These are phyloP conservation scores for Debaryomyces castellii DNA, from an alignment of 805 yeast genomes.

Conservation along the genomic window DNA sequence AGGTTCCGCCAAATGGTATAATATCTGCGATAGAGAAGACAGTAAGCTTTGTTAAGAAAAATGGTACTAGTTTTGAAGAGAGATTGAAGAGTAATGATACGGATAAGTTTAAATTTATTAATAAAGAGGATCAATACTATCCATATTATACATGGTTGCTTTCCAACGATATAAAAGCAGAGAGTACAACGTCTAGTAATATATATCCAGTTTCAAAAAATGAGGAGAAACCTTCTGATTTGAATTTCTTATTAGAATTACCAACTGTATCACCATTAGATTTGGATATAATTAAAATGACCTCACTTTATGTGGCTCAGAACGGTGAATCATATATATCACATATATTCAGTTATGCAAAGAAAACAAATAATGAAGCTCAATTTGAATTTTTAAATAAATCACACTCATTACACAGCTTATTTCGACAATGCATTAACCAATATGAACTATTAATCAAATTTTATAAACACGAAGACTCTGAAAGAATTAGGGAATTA, in stretches of 20 bases:
- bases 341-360: conserved; percentile 35
- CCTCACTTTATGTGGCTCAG: conserved; percentile 67
- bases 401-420: conserved; percentile 57
- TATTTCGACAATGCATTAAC: conserved; percentile 48
- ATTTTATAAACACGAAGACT: conserved; percentile 10
- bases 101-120: conserved; percentile 64
- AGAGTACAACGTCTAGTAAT: not conserved
- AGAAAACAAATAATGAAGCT: conserved; percentile 34
- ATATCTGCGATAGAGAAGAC: conserved; percentile 65
- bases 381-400: conserved; percentile 69
- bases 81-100: conserved; percentile 51
- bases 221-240: conserved; percentile 16
- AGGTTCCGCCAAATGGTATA: conserved; percentile 52
- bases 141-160: conserved; percentile 55
- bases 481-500: conserved; percentile 6
- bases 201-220: not conserved
- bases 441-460: conserved; percentile 49
- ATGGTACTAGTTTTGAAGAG: conserved; percentile 66
- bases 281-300: conserved; percentile 63
- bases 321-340: conserved; percentile 51
- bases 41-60: conserved; percentile 63
- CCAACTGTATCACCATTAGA: conserved; percentile 58
- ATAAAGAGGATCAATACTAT: conserved; percentile 52
- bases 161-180: conserved; percentile 15
- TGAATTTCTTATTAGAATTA: conserved; percentile 25